Evolutionary conservation across 805 yeast genomes (phyloP).

Genomic region (Ogataea populi-albae): DNA sequence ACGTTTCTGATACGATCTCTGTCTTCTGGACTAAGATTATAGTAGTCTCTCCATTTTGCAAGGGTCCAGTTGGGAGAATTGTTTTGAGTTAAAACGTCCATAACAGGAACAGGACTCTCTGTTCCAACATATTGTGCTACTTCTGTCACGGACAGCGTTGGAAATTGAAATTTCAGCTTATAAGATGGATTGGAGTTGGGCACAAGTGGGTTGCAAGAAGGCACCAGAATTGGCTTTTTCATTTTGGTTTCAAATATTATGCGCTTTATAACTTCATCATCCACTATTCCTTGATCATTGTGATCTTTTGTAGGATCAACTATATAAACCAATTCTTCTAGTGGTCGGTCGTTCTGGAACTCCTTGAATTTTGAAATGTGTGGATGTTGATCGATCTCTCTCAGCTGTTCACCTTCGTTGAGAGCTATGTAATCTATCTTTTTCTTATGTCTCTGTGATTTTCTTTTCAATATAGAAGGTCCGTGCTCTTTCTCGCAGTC

Average conservation of each 20-base stretch:
- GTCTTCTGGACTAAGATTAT: constrained; percentile 38
- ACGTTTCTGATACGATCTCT: constrained; percentile 76
- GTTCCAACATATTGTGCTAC: constrained; percentile 61
- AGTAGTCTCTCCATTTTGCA: constrained; percentile 74
- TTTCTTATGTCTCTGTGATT: constrained; percentile 51
- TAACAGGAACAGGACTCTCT: constrained; percentile 67
- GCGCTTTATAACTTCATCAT: constrained; percentile 23
- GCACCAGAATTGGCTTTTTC: constrained; percentile 31
- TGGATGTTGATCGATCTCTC: constrained; percentile 55
- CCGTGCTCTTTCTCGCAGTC: constrained; percentile 46
- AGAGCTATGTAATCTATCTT: constrained; percentile 76
- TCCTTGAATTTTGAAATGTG: constrained; percentile 39
- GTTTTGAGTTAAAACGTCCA: constrained; percentile 86
- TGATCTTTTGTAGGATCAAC: constrained; percentile 23
- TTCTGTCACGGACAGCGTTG: constrained; percentile 54
- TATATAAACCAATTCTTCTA: constrained; percentile 27
- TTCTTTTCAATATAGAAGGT: constrained; percentile 47
- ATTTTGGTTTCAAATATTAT: constrained; percentile 29
- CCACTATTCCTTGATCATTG: constrained; percentile 19
- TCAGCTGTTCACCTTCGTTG: constrained; percentile 64
- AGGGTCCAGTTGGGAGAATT: constrained; percentile 65
- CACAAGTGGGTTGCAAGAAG: constrained; percentile 24
- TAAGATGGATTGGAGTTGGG: constrained; percentile 9
- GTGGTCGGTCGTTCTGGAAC: constrained; percentile 29
- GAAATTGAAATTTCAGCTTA: constrained; percentile 34